These are phyloP conservation scores for Coemansia sp. DNA, from an alignment of 192 early-diverging fungal genomes.

Conservation along the genomic window DNA sequence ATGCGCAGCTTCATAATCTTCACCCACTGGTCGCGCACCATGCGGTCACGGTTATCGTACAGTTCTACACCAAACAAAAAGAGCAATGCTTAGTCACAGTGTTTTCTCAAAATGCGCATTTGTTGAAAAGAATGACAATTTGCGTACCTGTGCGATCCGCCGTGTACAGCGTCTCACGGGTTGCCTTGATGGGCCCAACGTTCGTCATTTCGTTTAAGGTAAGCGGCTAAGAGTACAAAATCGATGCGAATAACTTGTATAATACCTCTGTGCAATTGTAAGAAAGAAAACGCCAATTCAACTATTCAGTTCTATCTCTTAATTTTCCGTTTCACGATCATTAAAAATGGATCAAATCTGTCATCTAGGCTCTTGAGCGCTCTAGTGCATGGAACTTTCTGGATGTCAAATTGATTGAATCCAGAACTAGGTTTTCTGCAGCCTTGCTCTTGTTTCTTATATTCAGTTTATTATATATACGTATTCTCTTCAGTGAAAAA, in stretches of 20 bases:
- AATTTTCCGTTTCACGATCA: background rate
- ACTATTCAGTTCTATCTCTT: too few relatives aligned
- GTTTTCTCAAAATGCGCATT: too few relatives aligned
- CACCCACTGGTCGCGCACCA: conserved; percentile 89
- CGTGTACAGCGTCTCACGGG: conserved; percentile 54
- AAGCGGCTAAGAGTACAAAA: conserved; percentile 20
- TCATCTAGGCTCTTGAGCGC: too few relatives aligned
- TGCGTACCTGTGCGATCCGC: conserved; percentile 54
- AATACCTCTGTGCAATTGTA: background rate
- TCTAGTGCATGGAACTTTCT: background rate
- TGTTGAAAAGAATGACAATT: background rate
- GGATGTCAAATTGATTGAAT: background rate
- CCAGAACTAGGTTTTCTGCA: background rate
- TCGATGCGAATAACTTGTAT: background rate
- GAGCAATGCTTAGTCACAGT: background rate
- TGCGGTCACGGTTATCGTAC: conserved; percentile 65
- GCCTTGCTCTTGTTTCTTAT: conserved; percentile 6
- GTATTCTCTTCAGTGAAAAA: background rate
- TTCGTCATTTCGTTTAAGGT: conserved; percentile 14
- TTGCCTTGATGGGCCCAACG: conserved; percentile 39
- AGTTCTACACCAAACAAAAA: conserved; percentile 29
- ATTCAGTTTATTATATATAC: background rate
- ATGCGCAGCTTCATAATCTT: conserved; percentile 84
- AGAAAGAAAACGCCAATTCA: background rate
- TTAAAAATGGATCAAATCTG: background rate